Conservation (phyloP, 2,329 filamentous ascomycete species). For the Byssoonygena ceratinophila region DNA sequence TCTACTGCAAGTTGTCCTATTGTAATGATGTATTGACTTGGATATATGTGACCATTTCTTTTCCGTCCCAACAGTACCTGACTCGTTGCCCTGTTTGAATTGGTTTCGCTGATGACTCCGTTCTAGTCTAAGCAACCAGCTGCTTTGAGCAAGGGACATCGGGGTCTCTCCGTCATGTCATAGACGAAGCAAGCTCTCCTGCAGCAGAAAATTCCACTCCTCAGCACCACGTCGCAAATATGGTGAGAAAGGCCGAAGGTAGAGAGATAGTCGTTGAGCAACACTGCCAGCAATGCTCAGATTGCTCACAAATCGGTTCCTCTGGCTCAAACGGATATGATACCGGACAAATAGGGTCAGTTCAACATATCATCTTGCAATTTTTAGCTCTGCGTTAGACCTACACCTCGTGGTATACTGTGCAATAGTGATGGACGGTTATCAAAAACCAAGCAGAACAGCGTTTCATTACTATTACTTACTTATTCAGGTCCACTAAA, state of each 20-base stretch:
- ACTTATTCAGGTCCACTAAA: slow-evolving; percentile 29
- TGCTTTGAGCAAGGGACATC: background rate
- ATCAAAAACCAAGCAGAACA: background rate
- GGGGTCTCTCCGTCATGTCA: slow-evolving; percentile 13
- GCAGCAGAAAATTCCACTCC: background rate
- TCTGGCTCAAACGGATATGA: slow-evolving; percentile 2
- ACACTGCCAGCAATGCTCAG: background rate
- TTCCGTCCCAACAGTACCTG: background rate
- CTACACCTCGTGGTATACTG: background rate
- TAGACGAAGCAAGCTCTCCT: slow-evolving; percentile 12
- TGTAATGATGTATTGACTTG: background rate
- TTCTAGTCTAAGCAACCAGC: background rate
- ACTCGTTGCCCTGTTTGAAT: background rate
- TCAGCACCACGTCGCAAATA: background rate
- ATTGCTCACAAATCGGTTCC: background rate
- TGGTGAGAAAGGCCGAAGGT: background rate
- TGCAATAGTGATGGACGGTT: background rate
- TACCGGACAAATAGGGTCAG: slow-evolving; percentile 6
- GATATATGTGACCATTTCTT: background rate
- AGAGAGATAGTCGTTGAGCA: background rate
- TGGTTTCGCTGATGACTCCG: background rate
- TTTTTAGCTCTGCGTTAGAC: background rate
- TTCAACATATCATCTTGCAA: background rate
- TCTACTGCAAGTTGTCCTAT: background rate
- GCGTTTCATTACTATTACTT: too few relatives aligned